Percentiles rank a stretch among this genome's conserved stretches.
phyloP scores from a whole-genome alignment of 805 yeast species.

The Candida dajiaensis region DNA sequence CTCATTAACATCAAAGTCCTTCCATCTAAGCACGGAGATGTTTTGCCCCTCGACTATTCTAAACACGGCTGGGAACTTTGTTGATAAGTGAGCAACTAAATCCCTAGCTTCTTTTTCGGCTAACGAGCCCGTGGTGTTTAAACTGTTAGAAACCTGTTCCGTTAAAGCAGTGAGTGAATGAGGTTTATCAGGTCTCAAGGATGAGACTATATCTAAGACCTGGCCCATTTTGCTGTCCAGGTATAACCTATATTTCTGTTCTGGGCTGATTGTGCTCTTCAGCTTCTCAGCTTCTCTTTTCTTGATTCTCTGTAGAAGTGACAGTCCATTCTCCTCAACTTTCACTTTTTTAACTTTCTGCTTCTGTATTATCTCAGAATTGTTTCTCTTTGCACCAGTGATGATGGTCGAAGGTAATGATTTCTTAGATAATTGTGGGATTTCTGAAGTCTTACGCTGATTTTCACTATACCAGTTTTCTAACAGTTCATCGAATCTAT shows the following conservation, averaged over 20 bases:
- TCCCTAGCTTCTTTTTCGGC: constrained; percentile 19
- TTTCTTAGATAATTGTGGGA: constrained; percentile 9
- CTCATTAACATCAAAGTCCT: constrained; percentile 16
- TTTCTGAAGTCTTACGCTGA: constrained; percentile 1
- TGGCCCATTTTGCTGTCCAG: constrained; percentile 25
- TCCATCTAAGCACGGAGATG: constrained; percentile 19
- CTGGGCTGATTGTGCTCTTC: constrained; percentile 16
- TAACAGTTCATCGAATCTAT: constrained; percentile 8
- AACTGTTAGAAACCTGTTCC: constrained; percentile 15
- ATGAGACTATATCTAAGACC: constrained; percentile 26
- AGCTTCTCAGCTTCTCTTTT: constrained; percentile 27
- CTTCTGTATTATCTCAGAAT: constrained; percentile 14
- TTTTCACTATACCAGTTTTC: constrained; percentile 15
- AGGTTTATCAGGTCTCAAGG: constrained; percentile 19
- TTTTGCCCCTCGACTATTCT: constrained; percentile 11
- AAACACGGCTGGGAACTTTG: constrained; percentile 18
- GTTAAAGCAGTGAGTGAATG: constrained; percentile 15
- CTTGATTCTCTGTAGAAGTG: constrained; percentile 35
- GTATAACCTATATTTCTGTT: constrained; percentile 19
- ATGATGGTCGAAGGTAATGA: constrained; percentile 1
- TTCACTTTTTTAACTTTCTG: neutral
- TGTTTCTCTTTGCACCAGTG: constrained; percentile 7
- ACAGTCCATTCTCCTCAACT: constrained; percentile 11
- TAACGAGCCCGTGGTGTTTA: constrained; percentile 11
- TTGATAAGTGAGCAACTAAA: constrained; percentile 10